Conservation (phyloP, 108 stramenopile species). For the Cyclotella cryptica region DNA sequence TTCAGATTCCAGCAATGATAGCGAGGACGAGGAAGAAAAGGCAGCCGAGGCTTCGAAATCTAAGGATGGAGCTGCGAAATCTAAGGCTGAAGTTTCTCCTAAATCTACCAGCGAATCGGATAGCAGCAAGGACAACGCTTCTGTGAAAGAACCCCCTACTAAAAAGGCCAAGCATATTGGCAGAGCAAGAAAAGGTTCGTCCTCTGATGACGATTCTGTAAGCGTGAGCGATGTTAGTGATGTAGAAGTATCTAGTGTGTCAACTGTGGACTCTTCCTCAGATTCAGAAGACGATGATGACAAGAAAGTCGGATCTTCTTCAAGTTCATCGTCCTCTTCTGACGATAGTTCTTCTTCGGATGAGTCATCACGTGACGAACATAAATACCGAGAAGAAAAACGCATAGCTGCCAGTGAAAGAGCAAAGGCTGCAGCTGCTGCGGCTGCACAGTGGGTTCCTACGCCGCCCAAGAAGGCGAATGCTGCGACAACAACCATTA, state of each 20-base stretch:
- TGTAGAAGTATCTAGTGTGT: constrained; percentile 91
- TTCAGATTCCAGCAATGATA: constrained; percentile 13
- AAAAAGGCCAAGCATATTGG: constrained; percentile 35
- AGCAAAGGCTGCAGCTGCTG: constrained; percentile 85
- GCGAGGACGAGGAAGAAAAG: constrained; percentile 32
- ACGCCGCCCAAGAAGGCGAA: constrained; percentile 57
- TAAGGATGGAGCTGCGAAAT: not conserved
- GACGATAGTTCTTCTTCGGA: constrained; percentile 50
- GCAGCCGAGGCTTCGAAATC: constrained; percentile 2
- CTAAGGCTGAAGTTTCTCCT: not conserved
- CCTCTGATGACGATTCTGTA: constrained; percentile 49
- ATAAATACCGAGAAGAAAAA: constrained; percentile 53
- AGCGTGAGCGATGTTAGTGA: constrained; percentile 83
- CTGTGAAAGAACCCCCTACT: constrained; percentile 18
- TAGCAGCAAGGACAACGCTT: constrained; percentile 32
- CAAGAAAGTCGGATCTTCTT: constrained; percentile 23
- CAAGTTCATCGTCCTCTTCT: constrained; percentile 54
- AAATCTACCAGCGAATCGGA: constrained; percentile 35
- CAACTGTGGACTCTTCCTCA: constrained; percentile 69
- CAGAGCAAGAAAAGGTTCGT: not conserved
- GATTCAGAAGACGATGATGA: constrained; percentile 60
- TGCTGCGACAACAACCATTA: constrained; percentile 40
- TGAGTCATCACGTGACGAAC: constrained; percentile 52
- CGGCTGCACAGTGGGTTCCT: constrained; percentile 84
- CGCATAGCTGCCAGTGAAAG: constrained; percentile 58